phyloP scores from a whole-genome alignment of 176 grass and related monocot genomes.

The Triticum aestivum region DNA sequence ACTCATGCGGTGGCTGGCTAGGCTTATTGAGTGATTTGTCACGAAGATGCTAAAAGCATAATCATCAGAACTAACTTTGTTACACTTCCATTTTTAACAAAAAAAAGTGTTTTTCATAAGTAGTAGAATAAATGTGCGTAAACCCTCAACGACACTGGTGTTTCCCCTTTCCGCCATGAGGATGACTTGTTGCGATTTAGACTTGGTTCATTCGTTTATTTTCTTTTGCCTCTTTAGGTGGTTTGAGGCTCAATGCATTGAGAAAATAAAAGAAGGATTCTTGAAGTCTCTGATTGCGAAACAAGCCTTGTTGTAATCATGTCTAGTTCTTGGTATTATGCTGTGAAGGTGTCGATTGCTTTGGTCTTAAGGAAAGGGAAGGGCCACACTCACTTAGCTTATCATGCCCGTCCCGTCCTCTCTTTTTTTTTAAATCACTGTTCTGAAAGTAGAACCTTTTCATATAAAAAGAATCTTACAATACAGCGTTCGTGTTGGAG shows the following conservation, averaged over 20 bases:
- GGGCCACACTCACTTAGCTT: conserved; percentile 14
- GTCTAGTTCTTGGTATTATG: conserved; percentile 28
- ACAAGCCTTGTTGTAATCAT: conserved; percentile 5
- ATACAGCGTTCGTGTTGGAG: conserved; percentile 5
- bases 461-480: not conserved
- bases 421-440: not conserved
- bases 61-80: not conserved
- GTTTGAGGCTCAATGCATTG: not conserved
- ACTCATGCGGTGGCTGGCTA: not conserved
- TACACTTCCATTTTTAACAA: not conserved
- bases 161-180: not conserved
- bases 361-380: conserved; percentile 36
- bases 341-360: conserved; percentile 23
- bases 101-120: not conserved
- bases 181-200: not conserved
- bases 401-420: not conserved
- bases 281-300: conserved; percentile 3
- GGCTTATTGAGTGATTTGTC: not conserved
- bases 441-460: conserved; percentile 14
- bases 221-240: conserved; percentile 10
- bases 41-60: not conserved
- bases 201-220: not conserved
- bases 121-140: not conserved
- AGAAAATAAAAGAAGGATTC: not conserved
- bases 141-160: not conserved